Evolutionary conservation across 129 eudicot genomes (phyloP).

Genomic region (Smallanthus sonchifolius): DNA sequence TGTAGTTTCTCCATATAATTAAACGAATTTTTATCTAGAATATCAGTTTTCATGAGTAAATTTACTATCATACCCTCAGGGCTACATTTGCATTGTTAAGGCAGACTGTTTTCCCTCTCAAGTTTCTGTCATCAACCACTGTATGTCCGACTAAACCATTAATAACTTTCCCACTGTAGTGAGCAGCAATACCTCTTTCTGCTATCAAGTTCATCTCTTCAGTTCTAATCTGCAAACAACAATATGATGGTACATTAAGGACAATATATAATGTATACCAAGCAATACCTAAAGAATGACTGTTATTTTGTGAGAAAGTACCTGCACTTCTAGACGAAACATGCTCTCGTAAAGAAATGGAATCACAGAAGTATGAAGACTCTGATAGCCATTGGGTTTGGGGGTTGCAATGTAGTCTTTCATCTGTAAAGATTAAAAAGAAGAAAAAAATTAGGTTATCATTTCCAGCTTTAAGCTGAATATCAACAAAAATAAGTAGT

Average conservation of each 20-base stretch:
- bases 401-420: constrained; percentile 99
- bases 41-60: neutral
- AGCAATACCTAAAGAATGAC: neutral
- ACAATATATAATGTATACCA: neutral
- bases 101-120: constrained; percentile 62
- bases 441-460: neutral
- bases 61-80: constrained; percentile 62
- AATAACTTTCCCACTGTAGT: constrained; percentile 78
- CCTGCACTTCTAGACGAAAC: constrained; percentile 98
- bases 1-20: neutral
- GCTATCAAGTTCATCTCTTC: constrained; percentile 99
- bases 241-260: neutral
- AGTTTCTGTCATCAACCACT: constrained; percentile 49
- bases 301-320: constrained; percentile 17
- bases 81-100: constrained; percentile 80
- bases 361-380: constrained; percentile 93
- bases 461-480: neutral
- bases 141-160: constrained; percentile 67
- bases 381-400: constrained; percentile 95
- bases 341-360: constrained; percentile 98
- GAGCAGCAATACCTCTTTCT: constrained; percentile 97
- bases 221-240: constrained; percentile 66
- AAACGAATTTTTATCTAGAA: neutral
- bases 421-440: constrained; percentile 49
- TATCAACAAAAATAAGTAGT: neutral